Conservation (phyloP, 2,329 filamentous ascomycete genomes). For the Trichoderma semiorbis region DNA sequence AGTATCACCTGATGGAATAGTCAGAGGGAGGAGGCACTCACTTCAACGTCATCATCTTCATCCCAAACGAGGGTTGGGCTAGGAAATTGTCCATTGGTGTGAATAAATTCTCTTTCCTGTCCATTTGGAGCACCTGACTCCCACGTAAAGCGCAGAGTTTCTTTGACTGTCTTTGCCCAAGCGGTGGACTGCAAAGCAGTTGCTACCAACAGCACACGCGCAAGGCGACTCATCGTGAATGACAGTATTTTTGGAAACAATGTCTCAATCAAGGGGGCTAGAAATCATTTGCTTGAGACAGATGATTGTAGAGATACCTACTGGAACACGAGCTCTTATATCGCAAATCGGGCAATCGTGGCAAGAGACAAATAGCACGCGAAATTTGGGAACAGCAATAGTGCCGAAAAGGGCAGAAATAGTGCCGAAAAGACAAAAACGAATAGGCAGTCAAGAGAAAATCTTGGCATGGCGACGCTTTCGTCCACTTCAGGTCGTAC, state of each 20-base stretch:
- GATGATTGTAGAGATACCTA: not conserved
- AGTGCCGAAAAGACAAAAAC: not conserved
- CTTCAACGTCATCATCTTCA: constrained; percentile 22
- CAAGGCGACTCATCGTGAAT: not conserved
- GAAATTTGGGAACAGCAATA: not conserved
- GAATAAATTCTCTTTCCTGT: constrained; percentile 18
- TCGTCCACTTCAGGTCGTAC: not conserved
- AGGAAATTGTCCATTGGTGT: constrained; percentile 20
- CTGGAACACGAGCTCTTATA: not conserved
- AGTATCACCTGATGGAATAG: not conserved
- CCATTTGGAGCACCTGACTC: constrained; percentile 20
- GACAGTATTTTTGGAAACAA: not conserved
- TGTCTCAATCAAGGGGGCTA: not conserved
- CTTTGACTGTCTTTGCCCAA: not conserved
- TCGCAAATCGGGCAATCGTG: not conserved
- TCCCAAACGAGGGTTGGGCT: constrained; percentile 17
- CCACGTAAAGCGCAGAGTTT: constrained; percentile 17
- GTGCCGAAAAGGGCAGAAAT: not conserved
- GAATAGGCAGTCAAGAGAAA: not conserved
- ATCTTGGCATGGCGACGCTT: not conserved
- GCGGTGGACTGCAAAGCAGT: not conserved
- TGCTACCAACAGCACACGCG: not conserved
- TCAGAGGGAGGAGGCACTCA: constrained; percentile 20
- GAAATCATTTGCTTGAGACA: not conserved
- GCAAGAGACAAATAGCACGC: not conserved